These are phyloP conservation scores for Besnoitia besnoiti DNA, from an alignment of 169 alveolate genomes.

Conservation along the genomic window DNA sequence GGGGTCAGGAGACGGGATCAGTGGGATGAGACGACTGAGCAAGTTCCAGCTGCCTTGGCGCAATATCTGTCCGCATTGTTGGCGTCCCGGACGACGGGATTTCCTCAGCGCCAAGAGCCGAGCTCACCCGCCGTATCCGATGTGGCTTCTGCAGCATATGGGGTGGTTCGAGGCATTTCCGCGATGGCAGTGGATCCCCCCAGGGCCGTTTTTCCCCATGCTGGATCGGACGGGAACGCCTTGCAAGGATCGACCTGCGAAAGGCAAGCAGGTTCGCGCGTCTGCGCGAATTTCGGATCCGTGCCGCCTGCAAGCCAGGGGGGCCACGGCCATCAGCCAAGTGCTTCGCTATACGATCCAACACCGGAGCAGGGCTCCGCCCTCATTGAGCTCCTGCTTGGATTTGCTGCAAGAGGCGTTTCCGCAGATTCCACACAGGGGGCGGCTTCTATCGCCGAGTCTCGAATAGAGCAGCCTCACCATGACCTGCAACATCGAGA, in stretches of 20 bases:
- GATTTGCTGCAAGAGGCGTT: background rate
- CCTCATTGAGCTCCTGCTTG: background rate
- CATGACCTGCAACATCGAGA: background rate
- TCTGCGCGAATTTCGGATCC: background rate
- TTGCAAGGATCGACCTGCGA: background rate
- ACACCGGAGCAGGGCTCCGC: background rate
- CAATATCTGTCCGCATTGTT: background rate
- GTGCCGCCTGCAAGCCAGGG: background rate
- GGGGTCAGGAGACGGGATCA: background rate
- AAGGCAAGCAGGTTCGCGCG: background rate
- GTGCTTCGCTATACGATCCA: too few species aligned
- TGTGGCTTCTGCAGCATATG: background rate
- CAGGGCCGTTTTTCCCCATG: background rate
- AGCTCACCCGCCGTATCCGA: background rate
- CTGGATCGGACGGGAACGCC: background rate
- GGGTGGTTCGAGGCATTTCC: background rate
- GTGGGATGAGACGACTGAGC: background rate
- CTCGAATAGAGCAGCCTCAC: background rate
- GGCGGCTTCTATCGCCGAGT: background rate
- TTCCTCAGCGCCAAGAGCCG: background rate
- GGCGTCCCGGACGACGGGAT: background rate
- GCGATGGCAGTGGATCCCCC: background rate
- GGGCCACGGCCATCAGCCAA: background rate
- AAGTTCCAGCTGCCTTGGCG: background rate
- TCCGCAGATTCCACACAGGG: background rate